Evolutionary conservation across 768 basidiomycete genomes (phyloP).

Genomic region (Pulveroboletus sp.): DNA sequence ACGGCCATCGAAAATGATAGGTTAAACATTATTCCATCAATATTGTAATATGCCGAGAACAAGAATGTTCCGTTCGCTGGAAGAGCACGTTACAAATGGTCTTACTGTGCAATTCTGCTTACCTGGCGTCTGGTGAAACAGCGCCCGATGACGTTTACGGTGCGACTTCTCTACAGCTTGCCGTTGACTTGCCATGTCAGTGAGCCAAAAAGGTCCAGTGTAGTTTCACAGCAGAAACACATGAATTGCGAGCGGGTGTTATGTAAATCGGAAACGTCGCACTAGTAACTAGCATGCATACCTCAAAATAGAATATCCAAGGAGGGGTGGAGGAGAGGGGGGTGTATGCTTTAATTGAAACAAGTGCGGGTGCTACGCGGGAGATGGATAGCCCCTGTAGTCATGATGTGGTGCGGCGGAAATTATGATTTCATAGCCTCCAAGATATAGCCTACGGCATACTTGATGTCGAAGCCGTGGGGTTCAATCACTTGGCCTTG

Average conservation of each 20-base stretch:
- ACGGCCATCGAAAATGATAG: slow-evolving; percentile 6
- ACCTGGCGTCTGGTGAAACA: not conserved
- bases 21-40: slow-evolving; percentile 14
- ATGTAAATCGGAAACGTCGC: too few relatives aligned
- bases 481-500: slow-evolving; percentile 10
- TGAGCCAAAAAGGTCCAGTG: too few relatives aligned
- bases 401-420: slow-evolving; percentile 7
- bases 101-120: slow-evolving; percentile 10
- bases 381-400: slow-evolving; percentile 4
- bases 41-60: not conserved
- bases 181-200: not conserved
- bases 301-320: slow-evolving; percentile 1
- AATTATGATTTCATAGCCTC: slow-evolving; percentile 5
- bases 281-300: slow-evolving; percentile 1
- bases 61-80: not conserved
- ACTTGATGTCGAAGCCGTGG: slow-evolving; percentile 4
- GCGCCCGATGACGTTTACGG: not conserved
- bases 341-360: slow-evolving; percentile 1
- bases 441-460: slow-evolving; percentile 1
- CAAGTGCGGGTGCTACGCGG: not conserved
- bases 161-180: not conserved
- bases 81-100: not conserved
- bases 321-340: not conserved
- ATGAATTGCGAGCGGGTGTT: too few relatives aligned
- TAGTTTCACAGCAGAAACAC: too few relatives aligned